phyloP scores from a whole-genome alignment of 1,284 basidiomycete genomes.

The Cutaneotrichosporon daszewskae region DNA sequence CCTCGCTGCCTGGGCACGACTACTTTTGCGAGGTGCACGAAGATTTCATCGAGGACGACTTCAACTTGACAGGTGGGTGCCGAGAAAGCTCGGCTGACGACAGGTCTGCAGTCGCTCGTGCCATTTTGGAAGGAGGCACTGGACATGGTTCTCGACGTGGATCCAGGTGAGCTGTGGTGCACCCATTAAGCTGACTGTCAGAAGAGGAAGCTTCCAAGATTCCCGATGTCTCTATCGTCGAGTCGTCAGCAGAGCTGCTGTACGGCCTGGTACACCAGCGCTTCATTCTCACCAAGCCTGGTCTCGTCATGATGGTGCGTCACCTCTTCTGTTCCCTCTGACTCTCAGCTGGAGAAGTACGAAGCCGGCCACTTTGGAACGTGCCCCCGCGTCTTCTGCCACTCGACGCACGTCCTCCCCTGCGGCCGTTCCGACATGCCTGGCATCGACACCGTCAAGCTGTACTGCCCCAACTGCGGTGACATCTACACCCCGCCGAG shows the following conservation, averaged over 20 bases:
- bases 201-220: constrained; percentile 84
- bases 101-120: constrained; percentile 84
- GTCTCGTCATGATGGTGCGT: constrained; percentile 88
- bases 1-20: constrained; percentile 94
- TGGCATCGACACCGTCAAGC: constrained; percentile 96
- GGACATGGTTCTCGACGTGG: constrained; percentile 99
- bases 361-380: constrained; percentile 87
- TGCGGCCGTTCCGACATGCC: constrained; percentile 94
- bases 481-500: constrained; percentile 95
- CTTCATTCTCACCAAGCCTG: constrained; percentile 90
- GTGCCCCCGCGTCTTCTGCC: constrained; percentile 93
- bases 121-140: constrained; percentile 98
- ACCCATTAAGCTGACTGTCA: constrained; percentile 14
- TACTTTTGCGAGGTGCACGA: constrained; percentile 98
- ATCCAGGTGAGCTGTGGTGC: constrained; percentile 68
- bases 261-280: constrained; percentile 97
- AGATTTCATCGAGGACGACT: constrained; percentile 99
- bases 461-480: constrained; percentile 97
- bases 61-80: constrained; percentile 72
- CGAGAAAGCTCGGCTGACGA: not conserved
- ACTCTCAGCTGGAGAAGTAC: constrained; percentile 82
- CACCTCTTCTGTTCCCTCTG: constrained; percentile 6
- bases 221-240: constrained; percentile 89
- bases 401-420: constrained; percentile 82
- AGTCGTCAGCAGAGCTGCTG: constrained; percentile 92